A percentile compares a stretch with the other conserved stretches of the same genome.
phyloP scores from a whole-genome alignment of 83 land plant genomes.

The Picea abies region DNA sequence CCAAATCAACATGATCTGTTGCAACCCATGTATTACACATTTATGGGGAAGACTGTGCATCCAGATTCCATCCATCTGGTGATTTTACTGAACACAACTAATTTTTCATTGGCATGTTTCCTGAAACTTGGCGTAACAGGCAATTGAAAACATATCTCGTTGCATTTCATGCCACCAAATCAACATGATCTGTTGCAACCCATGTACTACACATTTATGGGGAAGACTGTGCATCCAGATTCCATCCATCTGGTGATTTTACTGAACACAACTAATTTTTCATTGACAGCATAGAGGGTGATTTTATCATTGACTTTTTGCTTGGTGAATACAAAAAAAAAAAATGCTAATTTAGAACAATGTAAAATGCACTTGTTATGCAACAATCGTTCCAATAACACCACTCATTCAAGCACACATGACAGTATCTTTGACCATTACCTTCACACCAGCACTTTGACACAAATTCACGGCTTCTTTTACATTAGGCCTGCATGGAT shows the following conservation, averaged over 20 bases:
- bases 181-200: not conserved
- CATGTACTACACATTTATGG: not conserved
- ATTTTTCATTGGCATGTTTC: not conserved
- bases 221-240: not conserved
- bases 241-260: not conserved
- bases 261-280: not conserved
- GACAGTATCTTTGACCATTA: slow-evolving; percentile 6
- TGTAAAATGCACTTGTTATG: not conserved
- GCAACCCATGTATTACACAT: not conserved
- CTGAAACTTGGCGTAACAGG: not conserved
- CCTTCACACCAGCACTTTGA: slow-evolving; percentile 66
- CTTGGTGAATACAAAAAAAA: not conserved
- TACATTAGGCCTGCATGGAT: slow-evolving; percentile 80
- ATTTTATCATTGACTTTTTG: not conserved
- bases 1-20: not conserved
- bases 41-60: too few relatives aligned
- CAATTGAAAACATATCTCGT: not conserved
- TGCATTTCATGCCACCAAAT: not conserved
- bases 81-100: not conserved
- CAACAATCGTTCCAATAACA: not conserved
- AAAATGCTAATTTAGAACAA: not conserved
- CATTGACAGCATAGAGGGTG: not conserved
- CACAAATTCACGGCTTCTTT: slow-evolving; percentile 71
- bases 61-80: not conserved
- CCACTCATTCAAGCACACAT: not conserved